Evolutionary conservation across 1,284 basidiomycete species (phyloP), one percentile per base, ranked within the genome.

Genomic region (Meripilus lineatus): DNA sequence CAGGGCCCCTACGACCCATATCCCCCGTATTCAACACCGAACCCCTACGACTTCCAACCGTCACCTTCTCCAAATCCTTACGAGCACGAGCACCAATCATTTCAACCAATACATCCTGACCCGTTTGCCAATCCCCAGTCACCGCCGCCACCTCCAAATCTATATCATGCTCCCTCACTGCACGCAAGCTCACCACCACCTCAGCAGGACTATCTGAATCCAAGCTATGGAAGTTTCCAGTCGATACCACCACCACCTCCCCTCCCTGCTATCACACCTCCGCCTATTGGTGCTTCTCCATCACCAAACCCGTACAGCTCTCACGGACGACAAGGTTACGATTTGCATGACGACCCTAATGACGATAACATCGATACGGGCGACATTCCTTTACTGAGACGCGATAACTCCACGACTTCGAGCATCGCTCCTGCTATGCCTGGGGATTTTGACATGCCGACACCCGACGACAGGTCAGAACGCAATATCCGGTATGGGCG

Each of bases 401-500:
- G 80, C 13, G 72, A 79, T 41, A 56, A 55, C 4, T 17, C 23
- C 11, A n/a, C 23, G 17, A 5, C 38, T 13, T 28, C 37, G 14
- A 14, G 28, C 4, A 39, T 17, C 11, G 15, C 22, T 23, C 59
- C 65, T n/a, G n/a, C 14, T 1, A 48, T 75, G 6, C 69, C 70
- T 0, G 75, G 77, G 14, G 66, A 63, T 10, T 76, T 73, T 52
- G 68, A 69, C 20, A 63, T 66, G 14, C 63, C 65, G 11, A 58
- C 63, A 14, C 42, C 53, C 18, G 72, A 74, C 33, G 66, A 65
- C 14, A 59, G 55, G 38, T 58, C 54, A 4, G 72, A 73, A 42
- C 72, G 57, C 51, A 83, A 84, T 50, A 86, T 87, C 45, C 68
- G 81, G 24, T 95, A 93, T 60, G 93, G 93, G 0, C 70, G 83